Percentiles rank a stretch among this genome's conserved stretches.
Evolutionary conservation across 495 filamentous ascomycete species (phyloP).

Genomic region (Astrothelium subdiscretum): DNA sequence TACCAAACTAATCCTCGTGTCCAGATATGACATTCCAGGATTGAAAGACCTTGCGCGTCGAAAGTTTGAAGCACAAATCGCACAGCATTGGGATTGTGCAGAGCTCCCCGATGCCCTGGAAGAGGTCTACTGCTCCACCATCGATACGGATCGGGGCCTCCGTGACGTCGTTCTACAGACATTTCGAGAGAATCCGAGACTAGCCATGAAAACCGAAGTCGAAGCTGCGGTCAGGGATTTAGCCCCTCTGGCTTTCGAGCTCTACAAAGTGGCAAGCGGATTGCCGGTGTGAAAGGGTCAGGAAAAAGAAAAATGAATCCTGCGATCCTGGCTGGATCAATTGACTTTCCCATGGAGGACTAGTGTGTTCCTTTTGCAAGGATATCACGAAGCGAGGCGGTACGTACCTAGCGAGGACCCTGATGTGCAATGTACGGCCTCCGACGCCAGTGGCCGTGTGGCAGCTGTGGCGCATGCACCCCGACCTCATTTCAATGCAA

Average conservation of each 20-base stretch:
- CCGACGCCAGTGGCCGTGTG: not conserved
- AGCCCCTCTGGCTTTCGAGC: conserved; percentile 26
- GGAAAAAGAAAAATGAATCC: not conserved
- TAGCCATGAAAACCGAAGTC: conserved; percentile 25
- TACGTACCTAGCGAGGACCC: not conserved
- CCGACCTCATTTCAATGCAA: not conserved
- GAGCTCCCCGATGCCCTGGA: conserved; percentile 31
- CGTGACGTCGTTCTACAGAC: conserved; percentile 29
- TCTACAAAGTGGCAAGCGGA: conserved; percentile 22
- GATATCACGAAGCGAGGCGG: not conserved
- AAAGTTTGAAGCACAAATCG: conserved; percentile 29
- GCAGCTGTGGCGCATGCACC: not conserved
- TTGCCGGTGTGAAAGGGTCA: conserved; percentile 14
- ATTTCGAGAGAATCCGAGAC: conserved; percentile 25
- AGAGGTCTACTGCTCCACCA: conserved; percentile 32
- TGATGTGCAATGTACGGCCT: not conserved
- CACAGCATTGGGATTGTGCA: conserved; percentile 18
- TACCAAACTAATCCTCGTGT: conserved; percentile 3
- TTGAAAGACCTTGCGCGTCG: conserved; percentile 29
- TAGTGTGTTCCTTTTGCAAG: not conserved
- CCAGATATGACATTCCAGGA: conserved; percentile 31
- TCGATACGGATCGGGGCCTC: conserved; percentile 30
- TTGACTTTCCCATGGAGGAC: not conserved
- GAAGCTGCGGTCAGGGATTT: conserved; percentile 21
- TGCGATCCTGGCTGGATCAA: not conserved